A percentile compares a stretch with the other conserved stretches of the same genome.
phyloP scores from a whole-genome alignment of 306 rosid genomes.

The Leucaena leucocephala region DNA sequence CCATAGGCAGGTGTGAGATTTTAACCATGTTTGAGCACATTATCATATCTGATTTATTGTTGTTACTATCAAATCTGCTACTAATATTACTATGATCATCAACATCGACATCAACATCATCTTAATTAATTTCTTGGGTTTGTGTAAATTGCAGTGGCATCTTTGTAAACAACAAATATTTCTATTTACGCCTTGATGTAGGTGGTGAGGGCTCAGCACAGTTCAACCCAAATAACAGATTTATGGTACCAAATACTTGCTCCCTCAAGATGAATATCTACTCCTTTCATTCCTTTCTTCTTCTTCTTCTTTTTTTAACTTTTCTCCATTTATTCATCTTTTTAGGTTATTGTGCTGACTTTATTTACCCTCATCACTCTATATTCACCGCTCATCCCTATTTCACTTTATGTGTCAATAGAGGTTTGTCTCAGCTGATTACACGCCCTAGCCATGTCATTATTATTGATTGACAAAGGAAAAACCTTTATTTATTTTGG shows the following conservation, averaged over 20 bases:
- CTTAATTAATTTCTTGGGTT: slow-evolving; percentile 28
- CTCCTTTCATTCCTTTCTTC: slow-evolving; percentile 18
- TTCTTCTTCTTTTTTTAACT: background rate
- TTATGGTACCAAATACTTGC: slow-evolving; percentile 62
- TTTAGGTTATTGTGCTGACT: slow-evolving; percentile 80
- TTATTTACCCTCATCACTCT: slow-evolving; percentile 90
- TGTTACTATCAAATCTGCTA: background rate
- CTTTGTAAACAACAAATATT: slow-evolving; percentile 70
- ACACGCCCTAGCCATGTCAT: slow-evolving; percentile 19
- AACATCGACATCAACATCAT: background rate
- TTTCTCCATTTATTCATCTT: slow-evolving; percentile 40
- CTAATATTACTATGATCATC: background rate
- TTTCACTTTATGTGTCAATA: slow-evolving; percentile 93
- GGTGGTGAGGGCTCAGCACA: slow-evolving; percentile 58
- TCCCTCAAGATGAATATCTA: slow-evolving; percentile 33
- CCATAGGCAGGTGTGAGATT: slow-evolving; percentile 75
- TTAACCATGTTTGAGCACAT: slow-evolving; percentile 35
- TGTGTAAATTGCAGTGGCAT: slow-evolving; percentile 63
- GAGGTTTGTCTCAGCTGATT: slow-evolving; percentile 63
- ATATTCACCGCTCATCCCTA: slow-evolving; percentile 92
- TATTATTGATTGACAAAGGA: slow-evolving; percentile 27
- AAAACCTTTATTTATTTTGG: slow-evolving; percentile 28
- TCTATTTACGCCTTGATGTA: slow-evolving; percentile 72
- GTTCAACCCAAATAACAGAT: slow-evolving; percentile 78
- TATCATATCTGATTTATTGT: background rate